phyloP scores from a whole-genome alignment of 2,329 filamentous ascomycete species.

The Pseudogymnoascus pannorum region DNA sequence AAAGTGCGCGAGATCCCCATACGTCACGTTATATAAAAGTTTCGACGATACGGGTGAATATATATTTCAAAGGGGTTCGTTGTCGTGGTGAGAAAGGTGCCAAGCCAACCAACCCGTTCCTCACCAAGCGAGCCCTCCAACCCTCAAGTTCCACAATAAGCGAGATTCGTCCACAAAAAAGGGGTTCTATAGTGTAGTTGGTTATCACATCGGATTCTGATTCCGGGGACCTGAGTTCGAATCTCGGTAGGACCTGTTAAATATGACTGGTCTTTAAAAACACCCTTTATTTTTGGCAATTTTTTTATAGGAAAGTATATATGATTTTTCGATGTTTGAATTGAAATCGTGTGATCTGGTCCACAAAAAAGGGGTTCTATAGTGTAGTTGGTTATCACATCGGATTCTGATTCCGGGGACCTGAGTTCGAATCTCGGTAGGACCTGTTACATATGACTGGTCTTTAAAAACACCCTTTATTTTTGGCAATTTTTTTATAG shows the following conservation, averaged over 20 bases:
- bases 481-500: not conserved
- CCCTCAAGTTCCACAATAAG: not conserved
- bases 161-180: not conserved
- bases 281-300: not conserved
- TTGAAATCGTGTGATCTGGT: no score
- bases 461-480: not conserved
- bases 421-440: constrained; percentile 2
- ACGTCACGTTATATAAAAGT: no score
- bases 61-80: no score
- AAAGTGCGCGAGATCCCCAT: no score
- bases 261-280: not conserved
- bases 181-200: not conserved
- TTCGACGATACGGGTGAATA: no score
- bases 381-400: constrained; percentile 3
- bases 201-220: constrained; percentile 3
- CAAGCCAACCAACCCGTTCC: not conserved
- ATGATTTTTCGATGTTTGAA: no score
- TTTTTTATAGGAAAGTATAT: no score
- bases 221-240: constrained; percentile 1
- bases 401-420: constrained; percentile 1
- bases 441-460: not conserved
- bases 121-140: not conserved
- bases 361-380: not conserved
- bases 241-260: constrained; percentile 1
- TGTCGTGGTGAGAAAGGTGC: not conserved